Percentiles rank a stretch among this genome's conserved stretches.
Conservation (phyloP, 106 monocot genomes). For the Dendrobium chrysotoxum region DNA sequence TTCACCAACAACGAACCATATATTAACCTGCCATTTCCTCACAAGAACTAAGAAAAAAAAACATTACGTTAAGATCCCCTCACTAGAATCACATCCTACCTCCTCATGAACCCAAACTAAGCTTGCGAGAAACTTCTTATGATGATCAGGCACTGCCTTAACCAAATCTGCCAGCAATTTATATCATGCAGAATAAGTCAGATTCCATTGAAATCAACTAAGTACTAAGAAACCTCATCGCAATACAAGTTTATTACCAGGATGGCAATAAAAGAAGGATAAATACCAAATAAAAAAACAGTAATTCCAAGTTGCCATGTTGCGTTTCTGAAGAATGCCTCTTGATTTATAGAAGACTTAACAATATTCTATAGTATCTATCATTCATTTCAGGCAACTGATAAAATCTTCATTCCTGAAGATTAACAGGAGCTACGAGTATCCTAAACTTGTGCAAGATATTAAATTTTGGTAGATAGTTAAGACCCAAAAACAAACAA, state of each 20-base stretch:
- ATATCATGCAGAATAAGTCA: slow-evolving; percentile 4
- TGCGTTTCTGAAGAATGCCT: background rate
- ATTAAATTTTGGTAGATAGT: background rate
- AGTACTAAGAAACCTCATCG: background rate
- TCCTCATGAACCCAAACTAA: slow-evolving; percentile 94
- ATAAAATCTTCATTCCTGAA: background rate
- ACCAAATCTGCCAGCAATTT: slow-evolving; percentile 38
- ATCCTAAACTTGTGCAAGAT: background rate
- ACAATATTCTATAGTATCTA: background rate
- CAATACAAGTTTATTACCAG: background rate
- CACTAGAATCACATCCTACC: slow-evolving; percentile 21
- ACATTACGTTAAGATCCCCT: background rate
- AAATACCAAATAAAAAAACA: background rate
- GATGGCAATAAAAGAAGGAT: background rate
- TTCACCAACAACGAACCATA: background rate
- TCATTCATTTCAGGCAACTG: background rate
- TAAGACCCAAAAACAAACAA: background rate
- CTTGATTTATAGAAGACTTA: background rate
- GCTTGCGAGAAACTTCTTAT: slow-evolving; percentile 66
- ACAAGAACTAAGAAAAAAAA: background rate
- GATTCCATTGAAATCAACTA: background rate
- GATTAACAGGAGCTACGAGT: background rate
- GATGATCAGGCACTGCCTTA: slow-evolving; percentile 68
- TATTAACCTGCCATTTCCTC: background rate
- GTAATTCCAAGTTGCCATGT: background rate